Base-by-base conservation (phyloP, 345 rosid genomes). In the Draba incana region DNA sequence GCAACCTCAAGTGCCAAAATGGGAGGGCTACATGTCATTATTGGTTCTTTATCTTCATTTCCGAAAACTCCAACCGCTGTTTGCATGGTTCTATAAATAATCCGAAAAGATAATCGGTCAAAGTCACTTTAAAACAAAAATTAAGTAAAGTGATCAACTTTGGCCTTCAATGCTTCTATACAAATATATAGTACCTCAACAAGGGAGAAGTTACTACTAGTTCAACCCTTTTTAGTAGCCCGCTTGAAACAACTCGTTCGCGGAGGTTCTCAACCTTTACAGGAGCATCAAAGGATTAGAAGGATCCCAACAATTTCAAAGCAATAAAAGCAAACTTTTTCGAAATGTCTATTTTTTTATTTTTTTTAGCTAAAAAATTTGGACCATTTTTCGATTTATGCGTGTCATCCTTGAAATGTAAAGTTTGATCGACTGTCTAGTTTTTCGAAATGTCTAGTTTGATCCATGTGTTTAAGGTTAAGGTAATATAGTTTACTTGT, bases 31-130 rank as follows among this genome's bases (percentile, higher is more conserved):
- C 57, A 73, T 13, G 25, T 75, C 37, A 43, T 78, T 46, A 59
- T 58, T 42, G 57, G 45, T 1, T 62, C 54, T 6, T 64, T 4
- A 37, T 54, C 63, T 68, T 76, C 83, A 46, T 72, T 28, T 37
- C 88, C 90, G 50, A 90, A 90, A 14, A 82, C 84, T 47, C 82
- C 92, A 58, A 75, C 70, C 10, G 95, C 89, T 5, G 97, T 90
- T 74, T 90, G 90, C 94, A 90, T 82, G 13, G 95, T 80, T 81
- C 95, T 90, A 30, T 38, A 51, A 12, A 25, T 33, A 43, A 57
- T 20, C 30, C 47, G 1, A 15, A 57, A 47, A 12, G 3, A 2
- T 35, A 3, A 31, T 66, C 30, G 27, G 45, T 49, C 6, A n/a
- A 55, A 20, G n/a, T 11, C 20, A 44, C 30, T 30, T 39, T 10